Evolutionary conservation across 176 grass and related monocot genomes (phyloP).

Genomic region (Musa itinerans): DNA sequence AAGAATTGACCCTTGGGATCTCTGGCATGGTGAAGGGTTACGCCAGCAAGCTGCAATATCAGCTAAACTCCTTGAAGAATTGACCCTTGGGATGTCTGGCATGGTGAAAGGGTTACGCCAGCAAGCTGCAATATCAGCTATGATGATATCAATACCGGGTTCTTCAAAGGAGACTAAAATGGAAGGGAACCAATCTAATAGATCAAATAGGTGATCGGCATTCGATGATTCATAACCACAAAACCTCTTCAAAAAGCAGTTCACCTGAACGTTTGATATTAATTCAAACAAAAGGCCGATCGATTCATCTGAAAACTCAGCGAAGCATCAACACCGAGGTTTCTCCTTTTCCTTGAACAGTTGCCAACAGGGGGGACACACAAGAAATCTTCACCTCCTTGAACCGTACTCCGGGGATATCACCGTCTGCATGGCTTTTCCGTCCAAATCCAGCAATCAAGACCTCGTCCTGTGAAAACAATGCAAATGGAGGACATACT

Average conservation of each 20-base stretch:
- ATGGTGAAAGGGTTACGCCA: too few species aligned
- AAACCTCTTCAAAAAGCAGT: not conserved
- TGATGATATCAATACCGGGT: too few species aligned
- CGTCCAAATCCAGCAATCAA: conserved; percentile 8
- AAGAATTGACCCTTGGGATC: too few species aligned
- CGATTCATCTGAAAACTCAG: not conserved
- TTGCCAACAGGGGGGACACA: not conserved
- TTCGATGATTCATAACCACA: not conserved
- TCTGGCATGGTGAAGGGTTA: too few species aligned
- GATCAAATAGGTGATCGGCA: not conserved
- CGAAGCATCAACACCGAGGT: not conserved
- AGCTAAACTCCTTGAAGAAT: too few species aligned
- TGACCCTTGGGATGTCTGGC: too few species aligned
- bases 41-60: too few species aligned
- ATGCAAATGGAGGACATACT: too few species aligned
- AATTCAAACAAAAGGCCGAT: not conserved
- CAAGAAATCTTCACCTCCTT: conserved; percentile 12
- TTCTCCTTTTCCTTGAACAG: conserved; percentile 14
- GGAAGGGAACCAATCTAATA: too few species aligned
- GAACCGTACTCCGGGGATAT: conserved; percentile 16
- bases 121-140: too few species aligned
- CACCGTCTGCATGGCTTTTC: conserved; percentile 4
- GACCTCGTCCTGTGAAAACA: conserved; percentile 8
- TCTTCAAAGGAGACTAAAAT: too few species aligned
- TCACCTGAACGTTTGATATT: not conserved